Base-by-base conservation (phyloP, 371 early-diverging fungal genomes). In the Mortierella sp. region DNA sequence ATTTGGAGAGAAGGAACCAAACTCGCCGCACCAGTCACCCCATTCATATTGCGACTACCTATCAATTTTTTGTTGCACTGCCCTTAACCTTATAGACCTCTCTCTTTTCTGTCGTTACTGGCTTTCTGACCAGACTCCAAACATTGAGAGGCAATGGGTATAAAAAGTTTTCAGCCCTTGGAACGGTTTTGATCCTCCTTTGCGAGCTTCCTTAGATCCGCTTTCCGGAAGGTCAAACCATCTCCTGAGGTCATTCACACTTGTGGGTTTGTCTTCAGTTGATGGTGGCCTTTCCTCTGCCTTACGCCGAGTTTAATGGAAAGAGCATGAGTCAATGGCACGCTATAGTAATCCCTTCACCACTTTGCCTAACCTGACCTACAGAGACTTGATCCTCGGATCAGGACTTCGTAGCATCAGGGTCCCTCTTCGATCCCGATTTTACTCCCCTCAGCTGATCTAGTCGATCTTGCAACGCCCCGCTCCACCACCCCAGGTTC, bases 291-390 rank as follows among this genome's bases (percentile, higher is more conserved):
- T 54, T 79, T 80, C 79, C 86, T 85, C 86, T 82, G 82, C 86
- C 70, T 85, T 43, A 77, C 75, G 86, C 86, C 86, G 86, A 85
- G 86, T 82, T 85, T 85, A 85, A 85, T 85, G 77, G 80, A 71
- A 72, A 71, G 75, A 71, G 82, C 71, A 82, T 82, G 86, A 85
- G 86, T 85, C 86, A 85, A 77, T 82, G 78, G 82, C 86, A 79
- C 82, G 86, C 78, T 71, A 85, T 56, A 85, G 58, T 63, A 71
- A 79, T 82, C 82, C 86, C 86, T 82, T 73, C 86, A 82, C 81
- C 48, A 46, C 75, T 74, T 78, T 85, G 85, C 85, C 85, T 71
- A 12, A 65, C 11, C 74, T 27, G n/a, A n/a, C 27, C 32, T 65
- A 29, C 49, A 11, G 5, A 14, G 24, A 24, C 14, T 46, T 46